Evolutionary conservation across 495 filamentous ascomycete species (phyloP), one percentile per base, ranked within the genome.

Genomic region (Penicillium verhagenii): DNA sequence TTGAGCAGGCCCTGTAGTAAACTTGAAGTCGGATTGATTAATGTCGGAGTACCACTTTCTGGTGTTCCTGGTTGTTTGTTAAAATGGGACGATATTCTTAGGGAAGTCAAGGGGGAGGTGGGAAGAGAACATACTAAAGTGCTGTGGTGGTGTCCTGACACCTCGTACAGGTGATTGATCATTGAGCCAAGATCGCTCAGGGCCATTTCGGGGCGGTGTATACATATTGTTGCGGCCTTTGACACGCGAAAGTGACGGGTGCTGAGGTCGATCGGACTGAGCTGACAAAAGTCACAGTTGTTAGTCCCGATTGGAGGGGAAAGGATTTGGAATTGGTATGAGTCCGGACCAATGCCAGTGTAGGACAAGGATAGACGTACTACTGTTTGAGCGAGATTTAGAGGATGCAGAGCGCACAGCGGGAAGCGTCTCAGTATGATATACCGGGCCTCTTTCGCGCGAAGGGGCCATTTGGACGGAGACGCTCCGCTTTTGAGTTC

Each of bases 1-100:
- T 77, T 77, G 10, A 81, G 56, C 29, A 79, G 56, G 54, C 74
- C 77, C 42, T 80, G 76, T 20, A 81, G 49, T 0, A 81, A 59
- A 16, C 62, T 66, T 1, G 78, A 81, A 0, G 72, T 68, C 5
- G 77, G 76, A 31, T 79, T 79, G 3, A 75, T 72, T 1, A 72
- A 50, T 24, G 72, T 61, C 2, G 69, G 60, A 4, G 62, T 62
- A 16, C 55, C 60, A 4, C 53, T 53, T 11, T 73, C 70, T 6
- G 64, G 65, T 4, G 68, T 71, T 53, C 53, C 71, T 74, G 39
- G 13, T 16, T 8, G 42, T 31, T 21, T 14, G 3, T 56, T 16
- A 7, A 40, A 68, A 51, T 66, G 64, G 40, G 25, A 50, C 16
- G 13, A 13, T 23, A 5, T 1, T 44, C 21, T 16, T 2, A 29